Percentiles rank a stretch among this genome's conserved stretches.
Evolutionary conservation across 495 filamentous ascomycete genomes (phyloP).

Genomic region (Pyrenula aspistea): DNA sequence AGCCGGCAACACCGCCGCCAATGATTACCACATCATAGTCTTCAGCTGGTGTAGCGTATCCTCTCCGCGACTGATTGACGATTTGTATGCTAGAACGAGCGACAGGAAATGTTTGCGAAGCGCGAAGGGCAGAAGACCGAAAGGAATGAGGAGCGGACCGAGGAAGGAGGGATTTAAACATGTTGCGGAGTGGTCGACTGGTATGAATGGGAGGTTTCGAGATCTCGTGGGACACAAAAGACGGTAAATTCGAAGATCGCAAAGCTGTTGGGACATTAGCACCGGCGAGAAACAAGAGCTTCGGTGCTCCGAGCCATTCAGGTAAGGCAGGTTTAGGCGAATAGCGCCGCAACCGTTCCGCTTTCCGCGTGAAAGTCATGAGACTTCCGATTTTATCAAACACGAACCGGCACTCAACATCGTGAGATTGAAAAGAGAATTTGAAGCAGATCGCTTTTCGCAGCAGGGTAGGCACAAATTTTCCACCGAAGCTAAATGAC

Average conservation of each 20-base stretch:
- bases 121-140: not conserved
- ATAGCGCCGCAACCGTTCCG: not conserved
- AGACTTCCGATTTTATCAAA: too few species aligned
- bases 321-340: not conserved
- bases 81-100: not conserved
- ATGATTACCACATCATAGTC: slow-evolving; percentile 90
- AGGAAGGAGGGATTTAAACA: not conserved
- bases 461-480: too few species aligned
- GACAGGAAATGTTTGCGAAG: not conserved
- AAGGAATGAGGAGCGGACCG: slow-evolving; percentile 1
- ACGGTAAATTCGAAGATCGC: too few species aligned
- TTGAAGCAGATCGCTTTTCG: too few species aligned
- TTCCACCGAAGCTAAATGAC: too few species aligned
- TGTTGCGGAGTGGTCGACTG: too few species aligned
- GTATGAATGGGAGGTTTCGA: too few species aligned
- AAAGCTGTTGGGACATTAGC: not conserved
- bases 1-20: slow-evolving; percentile 94
- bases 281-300: not conserved
- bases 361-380: too few species aligned
- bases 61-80: slow-evolving; percentile 2
- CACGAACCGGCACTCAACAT: too few species aligned
- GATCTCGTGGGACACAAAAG: too few species aligned
- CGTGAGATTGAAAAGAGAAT: too few species aligned
- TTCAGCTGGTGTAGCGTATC: slow-evolving; percentile 39
- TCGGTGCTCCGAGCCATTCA: not conserved